Conservation (phyloP, 768 basidiomycete genomes). For the Naematelia aurantialba region DNA sequence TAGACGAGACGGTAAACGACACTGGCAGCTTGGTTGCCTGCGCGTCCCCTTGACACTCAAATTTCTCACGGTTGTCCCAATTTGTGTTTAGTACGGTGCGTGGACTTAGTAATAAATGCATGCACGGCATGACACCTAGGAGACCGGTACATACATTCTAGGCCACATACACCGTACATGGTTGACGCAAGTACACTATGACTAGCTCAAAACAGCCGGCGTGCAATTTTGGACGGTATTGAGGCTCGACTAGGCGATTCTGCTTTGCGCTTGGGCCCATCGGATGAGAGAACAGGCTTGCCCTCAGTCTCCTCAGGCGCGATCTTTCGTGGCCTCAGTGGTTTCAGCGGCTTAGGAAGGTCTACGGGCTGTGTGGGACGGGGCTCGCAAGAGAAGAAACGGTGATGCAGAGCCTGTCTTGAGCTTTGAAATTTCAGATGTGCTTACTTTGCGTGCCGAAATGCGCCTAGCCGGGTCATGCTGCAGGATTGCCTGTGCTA, state of each 20-base stretch:
- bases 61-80: background rate
- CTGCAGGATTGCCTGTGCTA: slow-evolving; percentile 71
- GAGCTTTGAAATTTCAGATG: background rate
- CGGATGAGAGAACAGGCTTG: slow-evolving; percentile 27
- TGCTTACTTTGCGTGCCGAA: slow-evolving; percentile 68
- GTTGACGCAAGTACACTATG: too few species aligned
- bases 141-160: too few species aligned
- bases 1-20: background rate
- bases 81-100: too few species aligned
- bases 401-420: slow-evolving; percentile 73
- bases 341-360: slow-evolving; percentile 65
- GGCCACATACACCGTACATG: too few species aligned
- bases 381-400: slow-evolving; percentile 81
- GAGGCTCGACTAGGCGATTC: slow-evolving; percentile 21
- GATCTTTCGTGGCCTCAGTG: slow-evolving; percentile 56
- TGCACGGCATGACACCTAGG: too few species aligned
- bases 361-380: slow-evolving; percentile 83
- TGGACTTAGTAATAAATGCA: too few species aligned
- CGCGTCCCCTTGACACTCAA: background rate
- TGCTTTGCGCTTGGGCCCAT: slow-evolving; percentile 37
- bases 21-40: background rate
- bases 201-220: slow-evolving; percentile 26
- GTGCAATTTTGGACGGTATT: slow-evolving; percentile 11
- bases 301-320: slow-evolving; percentile 51
- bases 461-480: slow-evolving; percentile 85